phyloP scores from a whole-genome alignment of 495 filamentous ascomycete species.

The Pseudotulostoma volvatum region DNA sequence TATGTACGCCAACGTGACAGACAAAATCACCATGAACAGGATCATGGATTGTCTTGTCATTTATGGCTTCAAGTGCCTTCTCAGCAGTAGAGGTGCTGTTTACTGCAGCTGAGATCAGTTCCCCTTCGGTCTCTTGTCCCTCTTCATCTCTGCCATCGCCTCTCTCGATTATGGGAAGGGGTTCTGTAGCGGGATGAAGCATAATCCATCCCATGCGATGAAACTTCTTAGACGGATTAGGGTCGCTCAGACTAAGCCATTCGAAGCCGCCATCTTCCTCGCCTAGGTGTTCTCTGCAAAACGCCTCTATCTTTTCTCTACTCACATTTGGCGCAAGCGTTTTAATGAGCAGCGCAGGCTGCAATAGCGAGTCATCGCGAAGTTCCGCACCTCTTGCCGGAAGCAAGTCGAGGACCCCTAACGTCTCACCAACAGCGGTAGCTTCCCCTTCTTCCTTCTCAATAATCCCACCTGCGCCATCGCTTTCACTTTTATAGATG shows the following conservation, averaged over 20 bases:
- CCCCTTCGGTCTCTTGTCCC: slow-evolving; percentile 35
- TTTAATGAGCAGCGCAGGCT: slow-evolving; percentile 92
- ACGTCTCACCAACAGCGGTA: slow-evolving; percentile 74
- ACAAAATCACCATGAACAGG: slow-evolving; percentile 86
- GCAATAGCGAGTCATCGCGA: slow-evolving; percentile 62
- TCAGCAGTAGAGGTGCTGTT: slow-evolving; percentile 41
- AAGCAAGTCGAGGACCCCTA: slow-evolving; percentile 78
- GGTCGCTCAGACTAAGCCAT: slow-evolving; percentile 86
- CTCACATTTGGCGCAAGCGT: slow-evolving; percentile 94
- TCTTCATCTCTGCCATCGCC: slow-evolving; percentile 51
- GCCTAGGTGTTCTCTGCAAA: slow-evolving; percentile 81
- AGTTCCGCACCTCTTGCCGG: slow-evolving; percentile 65
- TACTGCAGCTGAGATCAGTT: slow-evolving; percentile 14
- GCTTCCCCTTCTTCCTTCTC: slow-evolving; percentile 94
- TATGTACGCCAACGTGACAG: slow-evolving; percentile 91
- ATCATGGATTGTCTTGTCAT: slow-evolving; percentile 92
- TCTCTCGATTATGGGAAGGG: slow-evolving; percentile 31
- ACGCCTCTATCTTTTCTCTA: slow-evolving; percentile 79
- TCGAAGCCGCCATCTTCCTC: slow-evolving; percentile 77
- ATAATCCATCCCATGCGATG: slow-evolving; percentile 99
- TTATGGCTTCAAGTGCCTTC: slow-evolving; percentile 78
- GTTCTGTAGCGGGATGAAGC: slow-evolving; percentile 62
- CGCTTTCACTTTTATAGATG: slow-evolving; percentile 84
- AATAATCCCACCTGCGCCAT: slow-evolving; percentile 67
- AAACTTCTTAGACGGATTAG: slow-evolving; percentile 89